Evolutionary conservation across 1,284 basidiomycete genomes (phyloP), one percentile per base, ranked within the genome.

Genomic region (Anthracocystis setariae): DNA sequence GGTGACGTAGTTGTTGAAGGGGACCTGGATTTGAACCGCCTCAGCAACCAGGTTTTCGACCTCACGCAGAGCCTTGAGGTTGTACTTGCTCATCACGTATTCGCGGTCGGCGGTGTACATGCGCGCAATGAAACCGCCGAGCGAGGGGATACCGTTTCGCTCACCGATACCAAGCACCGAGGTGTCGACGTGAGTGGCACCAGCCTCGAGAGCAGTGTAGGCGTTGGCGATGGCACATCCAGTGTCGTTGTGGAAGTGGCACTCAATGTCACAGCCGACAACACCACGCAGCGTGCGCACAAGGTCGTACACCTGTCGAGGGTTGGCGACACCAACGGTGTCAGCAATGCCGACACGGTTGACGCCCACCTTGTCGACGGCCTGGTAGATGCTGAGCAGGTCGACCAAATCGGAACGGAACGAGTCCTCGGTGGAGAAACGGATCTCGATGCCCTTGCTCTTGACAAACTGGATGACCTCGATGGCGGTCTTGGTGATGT

Each of bases 371-470:
- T 98, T 98, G 87, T 99, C 96, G 56, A 99, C 96, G 51, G 95
- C 96, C 85, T 96, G 93, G 88, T 99, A 98, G 86, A 99, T 98
- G 48, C 92, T 94, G 55, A 99, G 88, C 47, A 99, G 88, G 86
- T 99, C 96, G 84, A 98, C 96, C 66, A 99, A 89, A 85, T 99
- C 95, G 76, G 95, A 98, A 75, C 96, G 92, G 92, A 99, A 99
- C 37, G 93, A 97, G 85, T 99, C 96, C 85, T 99, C 96, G 33
- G 95, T 96, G 27, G 95, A 98, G 89, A 99, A 99, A 68, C 96
- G 92, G 84, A 98, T 94, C 86, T 99, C 96, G 83, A 99, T 97
- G 65, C 92, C 92, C 91, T 98, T 98, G 87, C 91, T 93, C 89
- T 99, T 99, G 88, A 98, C 95, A 79, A 92, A 99, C 83, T 97